phyloP scores from a whole-genome alignment of 2,329 filamentous ascomycete species.

The Fusarium phyllophilum region DNA sequence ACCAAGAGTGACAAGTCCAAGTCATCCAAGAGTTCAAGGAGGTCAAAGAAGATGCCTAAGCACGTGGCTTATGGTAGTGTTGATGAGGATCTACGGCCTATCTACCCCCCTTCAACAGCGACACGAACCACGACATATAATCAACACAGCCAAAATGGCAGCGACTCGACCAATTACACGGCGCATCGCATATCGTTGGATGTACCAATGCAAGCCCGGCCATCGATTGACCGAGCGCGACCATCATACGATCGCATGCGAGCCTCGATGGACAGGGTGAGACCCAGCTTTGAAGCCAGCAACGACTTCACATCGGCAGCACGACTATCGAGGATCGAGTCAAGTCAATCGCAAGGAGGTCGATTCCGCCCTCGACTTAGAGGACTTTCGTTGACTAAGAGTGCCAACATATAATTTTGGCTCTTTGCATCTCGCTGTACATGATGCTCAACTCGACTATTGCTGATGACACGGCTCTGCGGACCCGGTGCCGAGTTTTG shows the following conservation, averaged over 20 bases:
- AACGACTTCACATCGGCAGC: constrained; percentile 93
- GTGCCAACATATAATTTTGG: constrained; percentile 49
- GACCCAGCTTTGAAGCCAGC: constrained; percentile 86
- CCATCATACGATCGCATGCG: constrained; percentile 91
- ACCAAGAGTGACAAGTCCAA: constrained; percentile 55
- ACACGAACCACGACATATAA: constrained; percentile 79
- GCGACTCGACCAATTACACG: constrained; percentile 93
- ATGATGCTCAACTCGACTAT: constrained; percentile 40
- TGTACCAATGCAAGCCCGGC: constrained; percentile 53
- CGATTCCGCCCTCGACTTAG: constrained; percentile 53
- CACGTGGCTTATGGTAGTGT: constrained; percentile 71
- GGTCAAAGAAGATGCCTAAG: constrained; percentile 59
- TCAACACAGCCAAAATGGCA: constrained; percentile 87
- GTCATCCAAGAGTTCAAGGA: constrained; percentile 66
- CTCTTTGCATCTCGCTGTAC: constrained; percentile 43
- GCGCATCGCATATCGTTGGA: constrained; percentile 71
- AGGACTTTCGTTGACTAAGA: constrained; percentile 56
- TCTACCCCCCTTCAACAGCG: constrained; percentile 91
- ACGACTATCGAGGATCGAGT: constrained; percentile 85
- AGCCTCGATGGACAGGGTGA: constrained; percentile 85
- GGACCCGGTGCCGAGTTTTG: constrained; percentile 38
- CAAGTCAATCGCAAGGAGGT: constrained; percentile 62
- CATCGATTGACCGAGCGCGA: constrained; percentile 74
- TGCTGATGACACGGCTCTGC: constrained; percentile 19
- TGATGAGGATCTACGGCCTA: constrained; percentile 89